Evolutionary conservation across 208 protist genomes (phyloP), one percentile per base, ranked within the genome.

Genomic region (Leishmania tropica): DNA sequence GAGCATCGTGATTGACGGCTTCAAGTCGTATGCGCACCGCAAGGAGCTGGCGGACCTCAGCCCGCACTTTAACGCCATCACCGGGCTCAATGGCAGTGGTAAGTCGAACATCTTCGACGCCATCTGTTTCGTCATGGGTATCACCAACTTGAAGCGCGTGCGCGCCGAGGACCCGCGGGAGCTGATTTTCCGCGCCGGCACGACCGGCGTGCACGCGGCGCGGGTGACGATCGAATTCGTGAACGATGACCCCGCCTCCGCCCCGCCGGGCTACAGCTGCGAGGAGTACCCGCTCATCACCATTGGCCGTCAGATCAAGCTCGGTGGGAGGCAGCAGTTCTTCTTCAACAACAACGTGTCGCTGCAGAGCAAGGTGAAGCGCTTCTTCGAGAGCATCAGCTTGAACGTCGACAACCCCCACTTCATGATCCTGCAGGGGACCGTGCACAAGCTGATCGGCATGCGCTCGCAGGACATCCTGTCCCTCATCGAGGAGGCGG

Each of bases 51-150:
- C 87, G 4, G 95, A 97, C 37, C 99, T 99, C 76, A 99, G 99
- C 89, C 90, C 88, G 28, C 92, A 98, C 76, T 99, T 99, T 87
- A 99, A 99, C 89, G 99, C 99, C 47, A 99, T 99, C 74, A 99
- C 99, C 2, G 99, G 99, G 21, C 88, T 99, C 24, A 99, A 99
- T 86, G 99, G 99, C 62, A 99, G 94, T 80, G 99, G 99, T 5
- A 99, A 99, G 91, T 99, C 97, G 28, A 99, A 99, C 92, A 99
- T 99, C 75, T 97, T 99, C 51, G 99, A 99, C 88, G 94, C 99
- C n/a, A 99, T 99, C 84, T 99, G 99, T 88, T 99, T 99, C 86
- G 99, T 99, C 58, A 96, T 99, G 60, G 99, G 99, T 79, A 99
- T 99, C 77, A 98, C 98, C 0, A 99, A 99, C 80, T 85, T 99